phyloP scores from a whole-genome alignment of 805 yeast genomes.

The Alloascoidea africana region DNA sequence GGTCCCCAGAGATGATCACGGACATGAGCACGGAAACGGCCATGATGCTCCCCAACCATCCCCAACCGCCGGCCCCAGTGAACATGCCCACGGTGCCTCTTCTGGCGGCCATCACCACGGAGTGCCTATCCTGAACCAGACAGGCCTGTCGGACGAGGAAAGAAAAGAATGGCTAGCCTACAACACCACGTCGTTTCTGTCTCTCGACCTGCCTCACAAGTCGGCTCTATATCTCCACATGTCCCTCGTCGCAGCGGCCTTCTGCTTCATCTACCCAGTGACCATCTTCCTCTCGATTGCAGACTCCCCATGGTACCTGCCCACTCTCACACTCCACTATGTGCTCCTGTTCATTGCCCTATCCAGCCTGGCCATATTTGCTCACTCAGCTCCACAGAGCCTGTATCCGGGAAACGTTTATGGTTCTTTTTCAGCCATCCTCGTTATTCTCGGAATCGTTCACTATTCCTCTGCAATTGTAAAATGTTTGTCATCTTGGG shows the following conservation, averaged over 20 bases:
- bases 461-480: constrained; percentile 45
- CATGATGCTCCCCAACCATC: too few relatives aligned
- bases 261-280: constrained; percentile 51
- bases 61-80: too few relatives aligned
- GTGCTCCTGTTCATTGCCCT: constrained; percentile 32
- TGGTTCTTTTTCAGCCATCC: constrained; percentile 43
- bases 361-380: constrained; percentile 40
- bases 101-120: too few relatives aligned
- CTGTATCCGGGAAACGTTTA: constrained; percentile 72
- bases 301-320: constrained; percentile 41
- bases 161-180: constrained; percentile 63
- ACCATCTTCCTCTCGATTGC: constrained; percentile 48
- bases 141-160: constrained; percentile 57
- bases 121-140: constrained; percentile 50
- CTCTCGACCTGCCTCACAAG: constrained; percentile 31
- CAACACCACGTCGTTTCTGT: constrained; percentile 64
- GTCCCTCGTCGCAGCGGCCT: constrained; percentile 24
- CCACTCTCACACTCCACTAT: constrained; percentile 35
- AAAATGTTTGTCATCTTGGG: constrained; percentile 28
- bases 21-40: too few relatives aligned
- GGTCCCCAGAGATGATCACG: too few relatives aligned
- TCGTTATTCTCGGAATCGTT: constrained; percentile 32
- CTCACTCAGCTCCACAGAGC: constrained; percentile 35
- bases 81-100: too few relatives aligned
- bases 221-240: constrained; percentile 42